Conservation (phyloP, 306 rosid species). For the Gastrolobium bilobum region DNA sequence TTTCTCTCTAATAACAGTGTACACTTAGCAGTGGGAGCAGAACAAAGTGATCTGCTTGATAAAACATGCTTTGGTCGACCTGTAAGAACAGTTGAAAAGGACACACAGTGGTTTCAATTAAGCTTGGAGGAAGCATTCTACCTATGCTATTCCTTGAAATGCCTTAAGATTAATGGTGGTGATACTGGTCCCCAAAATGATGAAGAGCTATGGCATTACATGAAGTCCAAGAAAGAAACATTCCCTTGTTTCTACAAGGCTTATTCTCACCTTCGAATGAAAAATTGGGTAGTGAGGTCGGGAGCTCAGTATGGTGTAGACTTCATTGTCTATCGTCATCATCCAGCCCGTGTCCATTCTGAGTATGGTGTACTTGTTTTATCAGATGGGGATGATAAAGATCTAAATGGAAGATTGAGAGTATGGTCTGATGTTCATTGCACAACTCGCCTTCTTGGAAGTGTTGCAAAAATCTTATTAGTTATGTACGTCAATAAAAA, state of each 20-base stretch:
- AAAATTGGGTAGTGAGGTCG: conserved; percentile 81
- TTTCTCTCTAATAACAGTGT: conserved; percentile 57
- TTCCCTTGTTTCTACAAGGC: conserved; percentile 75
- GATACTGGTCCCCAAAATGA: conserved; percentile 42
- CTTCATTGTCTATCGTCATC: conserved; percentile 78
- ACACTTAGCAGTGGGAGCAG: conserved; percentile 60
- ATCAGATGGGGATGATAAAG: conserved; percentile 51
- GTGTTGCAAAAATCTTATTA: conserved; percentile 74
- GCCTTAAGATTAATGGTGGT: conserved; percentile 61
- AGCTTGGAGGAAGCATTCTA: conserved; percentile 82
- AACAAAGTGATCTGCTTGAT: conserved; percentile 62
- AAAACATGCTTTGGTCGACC: conserved; percentile 76
- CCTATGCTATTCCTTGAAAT: conserved; percentile 68
- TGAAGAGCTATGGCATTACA: conserved; percentile 65
- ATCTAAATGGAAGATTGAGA: conserved; percentile 62
- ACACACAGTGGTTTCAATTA: conserved; percentile 69
- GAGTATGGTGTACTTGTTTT: conserved; percentile 81
- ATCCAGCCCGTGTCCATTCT: conserved; percentile 79
- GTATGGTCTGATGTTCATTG: conserved; percentile 85
- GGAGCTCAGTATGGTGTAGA: conserved; percentile 81
- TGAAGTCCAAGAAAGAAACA: conserved; percentile 59
- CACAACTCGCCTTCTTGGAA: conserved; percentile 70
- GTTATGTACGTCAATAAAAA: conserved; percentile 58
- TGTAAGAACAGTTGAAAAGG: conserved; percentile 58
- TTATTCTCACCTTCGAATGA: conserved; percentile 71